Base-by-base conservation (phyloP, 2,329 filamentous ascomycete species). In the Ophiosphaerella korrae region DNA sequence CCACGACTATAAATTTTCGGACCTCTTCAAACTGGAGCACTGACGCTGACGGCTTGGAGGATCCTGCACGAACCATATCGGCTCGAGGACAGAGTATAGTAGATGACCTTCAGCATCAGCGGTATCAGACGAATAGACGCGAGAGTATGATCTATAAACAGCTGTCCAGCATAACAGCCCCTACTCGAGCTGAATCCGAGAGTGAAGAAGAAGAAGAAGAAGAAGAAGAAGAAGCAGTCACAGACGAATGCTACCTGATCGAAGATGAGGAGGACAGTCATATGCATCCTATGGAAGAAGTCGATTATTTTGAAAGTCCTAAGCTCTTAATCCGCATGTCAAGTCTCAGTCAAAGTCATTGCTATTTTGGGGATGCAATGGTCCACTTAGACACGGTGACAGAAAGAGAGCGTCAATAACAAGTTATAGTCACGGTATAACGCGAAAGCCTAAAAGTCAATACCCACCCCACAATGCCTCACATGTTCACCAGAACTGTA, bases 161-260 rank as follows among this genome's bases (percentile, higher is more conserved):
- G 31, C 37, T 60, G 16, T 51, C 53, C n/a, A 47, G 38, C 9
- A 45, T 59, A 5, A 56, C 46, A 21, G 57, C 53, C 18, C 56
- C 52, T 34, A n/a, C 42, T 9, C 42, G 50, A 16, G 23, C 29
- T 14, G 29, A 37, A 3, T 48, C 49, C 6, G 39, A 45, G 3
- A 45, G n/a, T 24, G 29, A 36, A 12, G 39, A 48, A 35, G 48
- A 38, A 23, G 55, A 56, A 34, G 24, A 24, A 13, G 24, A 24
- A n/a, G 29, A 36, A 12, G 39, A 45, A 35, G 48, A 38, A 23
- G 55, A 56, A 34, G 24, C 21, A 12, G 5, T 16, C n/a, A 26
- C 21, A 12, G 16, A 31, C 12, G 23, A 45, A 9, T n/a, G 18
- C 3, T 38, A 24, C n/a, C 6, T n/a, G 14, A 14, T 29, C 5